Evolutionary conservation across 805 yeast genomes (phyloP).

Genomic region (Ogataea trehaloabstinens): DNA sequence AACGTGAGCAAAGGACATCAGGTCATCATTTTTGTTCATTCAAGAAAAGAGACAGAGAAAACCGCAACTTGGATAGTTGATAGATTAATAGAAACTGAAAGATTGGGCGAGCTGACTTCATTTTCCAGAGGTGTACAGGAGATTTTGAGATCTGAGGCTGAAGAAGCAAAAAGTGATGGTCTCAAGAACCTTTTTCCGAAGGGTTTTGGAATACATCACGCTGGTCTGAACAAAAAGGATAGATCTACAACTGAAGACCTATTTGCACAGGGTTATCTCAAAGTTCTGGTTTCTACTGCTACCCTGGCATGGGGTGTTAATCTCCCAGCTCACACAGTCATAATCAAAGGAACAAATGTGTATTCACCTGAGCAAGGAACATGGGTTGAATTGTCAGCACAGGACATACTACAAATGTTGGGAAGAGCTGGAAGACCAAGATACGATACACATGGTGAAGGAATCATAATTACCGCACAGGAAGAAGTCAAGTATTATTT

Average conservation of each 20-base stretch:
- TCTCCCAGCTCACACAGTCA: conserved; percentile 91
- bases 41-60: conserved; percentile 84
- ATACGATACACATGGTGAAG: conserved; percentile 89
- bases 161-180: conserved; percentile 48
- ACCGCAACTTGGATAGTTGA: conserved; percentile 76
- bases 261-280: conserved; percentile 85
- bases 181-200: conserved; percentile 58
- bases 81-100: conserved; percentile 55
- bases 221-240: conserved; percentile 75
- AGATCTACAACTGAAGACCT: conserved; percentile 78
- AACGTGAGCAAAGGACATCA: conserved; percentile 65
- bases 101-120: conserved; percentile 40
- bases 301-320: conserved; percentile 98
- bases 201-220: conserved; percentile 91
- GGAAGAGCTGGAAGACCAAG: conserved; percentile 98
- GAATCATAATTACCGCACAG: conserved; percentile 86
- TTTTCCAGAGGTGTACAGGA: conserved; percentile 58
- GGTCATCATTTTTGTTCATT: conserved; percentile 87
- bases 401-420: conserved; percentile 93
- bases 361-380: conserved; percentile 87
- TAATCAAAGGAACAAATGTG: conserved; percentile 89
- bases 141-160: conserved; percentile 63
- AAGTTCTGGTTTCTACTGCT: conserved; percentile 84
- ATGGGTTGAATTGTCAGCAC: conserved; percentile 93
- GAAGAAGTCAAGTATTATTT: conserved; percentile 84